Percentiles rank a stretch among this genome's conserved stretches.
Conservation (phyloP, 352 stramenopile genomes). For the Globisporangium mamillatum region DNA sequence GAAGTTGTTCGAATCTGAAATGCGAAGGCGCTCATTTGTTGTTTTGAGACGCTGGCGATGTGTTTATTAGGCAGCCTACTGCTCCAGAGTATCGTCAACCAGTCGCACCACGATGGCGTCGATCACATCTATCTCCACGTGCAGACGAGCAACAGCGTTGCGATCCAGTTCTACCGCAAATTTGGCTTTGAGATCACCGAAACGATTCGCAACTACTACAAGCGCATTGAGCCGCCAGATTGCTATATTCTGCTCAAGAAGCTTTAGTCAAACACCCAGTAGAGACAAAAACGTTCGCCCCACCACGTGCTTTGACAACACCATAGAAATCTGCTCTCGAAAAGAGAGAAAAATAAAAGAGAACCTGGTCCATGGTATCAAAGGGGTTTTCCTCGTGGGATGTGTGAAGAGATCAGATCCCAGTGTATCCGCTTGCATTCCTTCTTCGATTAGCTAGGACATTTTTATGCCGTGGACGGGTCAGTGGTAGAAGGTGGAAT, state of each 20-base stretch:
- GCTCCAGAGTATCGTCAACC: conserved; percentile 36
- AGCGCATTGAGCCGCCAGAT: conserved; percentile 90
- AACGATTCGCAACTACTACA: conserved; percentile 94
- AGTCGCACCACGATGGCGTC: conserved; percentile 37
- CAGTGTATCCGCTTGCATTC: no score
- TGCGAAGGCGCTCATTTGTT: not conserved
- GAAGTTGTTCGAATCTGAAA: no score
- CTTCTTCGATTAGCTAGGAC: no score
- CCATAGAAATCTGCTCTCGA: not conserved
- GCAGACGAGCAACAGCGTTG: conserved; percentile 90
- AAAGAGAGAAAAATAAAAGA: no score
- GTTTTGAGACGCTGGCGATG: not conserved
- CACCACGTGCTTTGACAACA: not conserved
- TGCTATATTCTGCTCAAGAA: conserved; percentile 90
- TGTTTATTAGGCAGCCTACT: conserved; percentile 33
- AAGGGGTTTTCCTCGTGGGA: no score
- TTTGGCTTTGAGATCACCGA: conserved; percentile 88
- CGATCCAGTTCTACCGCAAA: conserved; percentile 89
- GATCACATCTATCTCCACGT: conserved; percentile 87
- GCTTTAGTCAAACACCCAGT: conserved; percentile 8
- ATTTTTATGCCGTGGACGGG: no score
- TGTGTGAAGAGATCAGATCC: no score
- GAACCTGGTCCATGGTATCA: no score
- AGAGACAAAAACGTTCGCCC: not conserved
- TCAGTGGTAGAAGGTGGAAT: no score